Percentiles rank a stretch among this genome's conserved stretches.
Conservation (phyloP, 2,329 filamentous ascomycete species). For the Aspergillus cejpii region DNA sequence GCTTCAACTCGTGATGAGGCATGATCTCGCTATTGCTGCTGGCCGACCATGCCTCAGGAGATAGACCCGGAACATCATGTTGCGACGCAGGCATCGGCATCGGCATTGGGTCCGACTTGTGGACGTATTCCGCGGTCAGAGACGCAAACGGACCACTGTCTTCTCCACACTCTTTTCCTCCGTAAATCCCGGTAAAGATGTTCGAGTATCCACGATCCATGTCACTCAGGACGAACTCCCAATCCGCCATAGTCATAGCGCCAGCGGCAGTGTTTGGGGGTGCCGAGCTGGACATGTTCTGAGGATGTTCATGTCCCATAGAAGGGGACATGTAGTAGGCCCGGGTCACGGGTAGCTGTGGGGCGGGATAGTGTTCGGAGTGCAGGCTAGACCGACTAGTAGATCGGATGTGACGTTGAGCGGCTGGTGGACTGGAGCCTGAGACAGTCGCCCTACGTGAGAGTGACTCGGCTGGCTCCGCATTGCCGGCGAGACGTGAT, state of each 20-base stretch:
- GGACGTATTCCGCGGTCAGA: constrained; percentile 27
- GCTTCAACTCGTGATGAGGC: constrained; percentile 19
- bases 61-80: constrained; percentile 32
- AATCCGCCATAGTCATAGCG: constrained; percentile 59
- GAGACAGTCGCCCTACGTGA: constrained; percentile 32
- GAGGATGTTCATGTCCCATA: constrained; percentile 27
- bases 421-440: constrained; percentile 23
- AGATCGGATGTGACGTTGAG: constrained; percentile 26
- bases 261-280: constrained; percentile 30
- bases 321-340: constrained; percentile 44
- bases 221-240: constrained; percentile 73
- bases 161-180: constrained; percentile 37
- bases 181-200: constrained; percentile 56
- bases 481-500: constrained; percentile 27
- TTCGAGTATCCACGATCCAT: constrained; percentile 75
- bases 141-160: constrained; percentile 33
- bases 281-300: constrained; percentile 41
- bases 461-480: constrained; percentile 15
- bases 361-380: constrained; percentile 16
- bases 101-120: constrained; percentile 21
- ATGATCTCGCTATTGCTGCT: constrained; percentile 35
- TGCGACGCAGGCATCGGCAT: constrained; percentile 16
- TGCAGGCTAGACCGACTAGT: constrained; percentile 28
- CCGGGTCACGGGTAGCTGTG: constrained; percentile 14
- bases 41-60: constrained; percentile 36